phyloP scores from a whole-genome alignment of 2,329 filamentous ascomycete genomes.

The Xylariaceae sp. region DNA sequence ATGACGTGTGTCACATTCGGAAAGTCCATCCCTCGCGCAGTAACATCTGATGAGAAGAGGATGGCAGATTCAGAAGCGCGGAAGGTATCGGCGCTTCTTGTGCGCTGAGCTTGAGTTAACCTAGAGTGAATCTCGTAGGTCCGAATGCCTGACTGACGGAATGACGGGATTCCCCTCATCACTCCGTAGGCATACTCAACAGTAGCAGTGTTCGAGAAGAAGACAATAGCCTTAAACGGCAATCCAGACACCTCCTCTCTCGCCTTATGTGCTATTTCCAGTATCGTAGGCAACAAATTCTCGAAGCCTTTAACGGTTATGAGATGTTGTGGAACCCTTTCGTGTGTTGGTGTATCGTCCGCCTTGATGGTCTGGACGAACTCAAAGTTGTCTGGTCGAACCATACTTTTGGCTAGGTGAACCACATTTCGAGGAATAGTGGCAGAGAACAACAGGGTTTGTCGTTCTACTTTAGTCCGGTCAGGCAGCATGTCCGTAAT shows the following conservation, averaged over 20 bases:
- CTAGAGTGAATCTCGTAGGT: conserved; percentile 76
- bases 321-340: conserved; percentile 80
- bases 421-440: conserved; percentile 88
- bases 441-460: conserved; percentile 94
- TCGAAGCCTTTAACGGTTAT: conserved; percentile 71
- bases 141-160: conserved; percentile 46
- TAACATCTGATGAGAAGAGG: conserved; percentile 80
- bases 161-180: conserved; percentile 54
- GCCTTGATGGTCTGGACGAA: conserved; percentile 87
- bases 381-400: conserved; percentile 80
- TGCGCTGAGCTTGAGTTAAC: conserved; percentile 73
- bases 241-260: conserved; percentile 52
- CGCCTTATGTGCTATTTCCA: conserved; percentile 75
- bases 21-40: conserved; percentile 83
- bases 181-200: conserved; percentile 69
- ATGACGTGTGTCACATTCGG: conserved; percentile 81
- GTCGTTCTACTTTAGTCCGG: conserved; percentile 68
- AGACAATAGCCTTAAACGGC: conserved; percentile 96
- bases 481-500: conserved; percentile 70
- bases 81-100: conserved; percentile 74
- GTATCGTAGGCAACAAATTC: conserved; percentile 76
- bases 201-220: conserved; percentile 79
- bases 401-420: conserved; percentile 74
- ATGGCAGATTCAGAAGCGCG: conserved; percentile 66
- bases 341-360: conserved; percentile 84